These are phyloP conservation scores for Solanum chaucha DNA, from an alignment of 257 asterid genomes.

Conservation along the genomic window DNA sequence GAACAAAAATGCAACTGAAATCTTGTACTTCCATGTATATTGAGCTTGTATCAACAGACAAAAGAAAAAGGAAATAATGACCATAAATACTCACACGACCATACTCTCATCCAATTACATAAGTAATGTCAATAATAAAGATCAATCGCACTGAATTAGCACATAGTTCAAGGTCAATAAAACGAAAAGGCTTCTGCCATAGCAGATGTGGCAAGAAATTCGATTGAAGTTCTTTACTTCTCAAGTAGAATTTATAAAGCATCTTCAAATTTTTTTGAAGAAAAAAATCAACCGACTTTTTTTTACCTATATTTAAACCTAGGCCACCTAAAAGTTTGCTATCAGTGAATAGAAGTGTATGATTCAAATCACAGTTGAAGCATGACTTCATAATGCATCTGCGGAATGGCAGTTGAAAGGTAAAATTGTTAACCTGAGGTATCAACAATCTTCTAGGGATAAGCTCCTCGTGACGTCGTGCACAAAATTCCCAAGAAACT, in stretches of 20 bases:
- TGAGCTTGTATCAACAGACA: neutral
- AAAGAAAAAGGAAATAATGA: neutral
- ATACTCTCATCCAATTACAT: neutral
- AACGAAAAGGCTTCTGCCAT: neutral
- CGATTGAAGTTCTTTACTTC: neutral
- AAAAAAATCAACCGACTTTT: neutral
- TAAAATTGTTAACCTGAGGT: slow-evolving; percentile 61
- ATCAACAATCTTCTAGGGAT: slow-evolving; percentile 82
- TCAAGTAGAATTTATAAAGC: neutral
- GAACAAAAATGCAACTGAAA: neutral
- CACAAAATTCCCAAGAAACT: slow-evolving; percentile 98
- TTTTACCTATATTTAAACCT: neutral
- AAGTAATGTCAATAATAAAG: neutral
- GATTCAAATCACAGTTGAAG: neutral
- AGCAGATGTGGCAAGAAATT: neutral
- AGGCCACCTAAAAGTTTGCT: neutral
- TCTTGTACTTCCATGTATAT: neutral
- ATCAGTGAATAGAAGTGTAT: neutral
- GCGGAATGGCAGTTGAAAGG: neutral
- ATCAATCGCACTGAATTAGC: neutral
- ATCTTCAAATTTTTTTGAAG: no score
- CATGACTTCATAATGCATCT: neutral
- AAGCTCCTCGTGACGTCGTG: slow-evolving; percentile 92
- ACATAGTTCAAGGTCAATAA: neutral
- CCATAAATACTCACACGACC: neutral